Evolutionary conservation across 2,329 filamentous ascomycete species (phyloP).

Genomic region (Lecanicillium sp.): DNA sequence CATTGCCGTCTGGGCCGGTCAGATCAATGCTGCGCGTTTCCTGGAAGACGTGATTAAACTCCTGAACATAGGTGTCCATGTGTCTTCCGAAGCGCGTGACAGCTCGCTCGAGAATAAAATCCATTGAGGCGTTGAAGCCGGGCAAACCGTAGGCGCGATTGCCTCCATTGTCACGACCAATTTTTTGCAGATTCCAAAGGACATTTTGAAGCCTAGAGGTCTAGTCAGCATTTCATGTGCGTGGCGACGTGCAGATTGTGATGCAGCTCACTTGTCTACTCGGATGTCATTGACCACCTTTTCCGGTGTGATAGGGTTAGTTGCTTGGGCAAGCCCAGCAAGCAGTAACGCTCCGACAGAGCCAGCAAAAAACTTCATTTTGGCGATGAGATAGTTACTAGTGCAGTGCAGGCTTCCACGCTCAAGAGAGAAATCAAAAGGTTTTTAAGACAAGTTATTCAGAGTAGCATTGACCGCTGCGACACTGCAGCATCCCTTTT

Average conservation of each 20-base stretch:
- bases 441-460: too few relatives aligned
- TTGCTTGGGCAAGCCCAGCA: not conserved
- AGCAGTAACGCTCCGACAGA: not conserved
- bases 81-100: conserved; percentile 28
- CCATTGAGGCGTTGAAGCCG: conserved; percentile 49
- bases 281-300: conserved; percentile 27
- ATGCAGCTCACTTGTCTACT: conserved; percentile 19
- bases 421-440: too few relatives aligned
- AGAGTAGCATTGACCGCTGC: too few relatives aligned
- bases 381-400: not conserved
- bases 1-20: conserved; percentile 34
- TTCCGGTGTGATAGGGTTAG: conserved; percentile 18
- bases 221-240: too few relatives aligned
- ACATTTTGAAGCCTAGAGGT: conserved; percentile 40
- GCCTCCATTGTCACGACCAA: conserved; percentile 45
- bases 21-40: conserved; percentile 33
- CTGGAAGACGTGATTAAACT: conserved; percentile 37
- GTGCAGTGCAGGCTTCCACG: too few relatives aligned
- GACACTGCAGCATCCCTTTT: too few relatives aligned
- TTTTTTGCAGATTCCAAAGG: conserved; percentile 45
- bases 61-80: conserved; percentile 36
- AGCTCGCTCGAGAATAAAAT: conserved; percentile 44
- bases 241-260: too few relatives aligned
- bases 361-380: not conserved
- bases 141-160: conserved; percentile 53